Evolutionary conservation across 805 yeast genomes (phyloP).

Genomic region (Pichia eremophila): DNA sequence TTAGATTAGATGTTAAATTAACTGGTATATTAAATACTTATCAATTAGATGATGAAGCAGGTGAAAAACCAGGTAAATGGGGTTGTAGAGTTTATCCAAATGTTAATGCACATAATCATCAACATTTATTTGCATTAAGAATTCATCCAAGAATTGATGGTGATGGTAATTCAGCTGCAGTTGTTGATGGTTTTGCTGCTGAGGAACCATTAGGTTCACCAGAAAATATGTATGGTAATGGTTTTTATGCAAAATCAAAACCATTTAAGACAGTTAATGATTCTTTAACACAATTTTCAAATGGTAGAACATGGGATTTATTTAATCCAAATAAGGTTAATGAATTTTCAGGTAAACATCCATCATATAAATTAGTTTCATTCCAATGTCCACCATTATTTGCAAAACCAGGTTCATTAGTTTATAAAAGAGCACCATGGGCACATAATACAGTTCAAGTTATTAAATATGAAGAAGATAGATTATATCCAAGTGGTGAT

Average conservation of each 20-base stretch:
- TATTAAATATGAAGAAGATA: conserved; percentile 62
- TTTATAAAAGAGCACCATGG: conserved; percentile 78
- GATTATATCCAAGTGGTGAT: conserved; percentile 74
- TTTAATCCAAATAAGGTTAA: conserved; percentile 62
- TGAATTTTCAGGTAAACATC: conserved; percentile 65
- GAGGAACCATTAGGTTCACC: conserved; percentile 52
- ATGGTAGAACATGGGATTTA: conserved; percentile 69
- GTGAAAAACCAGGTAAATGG: conserved; percentile 64
- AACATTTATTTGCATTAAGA: conserved; percentile 72
- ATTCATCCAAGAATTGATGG: conserved; percentile 78
- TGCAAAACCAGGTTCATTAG: conserved; percentile 67
- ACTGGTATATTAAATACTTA: conserved; percentile 79
- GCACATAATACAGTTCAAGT: conserved; percentile 59
- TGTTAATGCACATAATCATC: conserved; percentile 80
- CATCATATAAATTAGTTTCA: conserved; percentile 68
- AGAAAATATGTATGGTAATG: conserved; percentile 75
- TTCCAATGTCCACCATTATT: conserved; percentile 64
- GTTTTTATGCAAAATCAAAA: conserved; percentile 55
- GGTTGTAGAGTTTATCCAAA: conserved; percentile 75
- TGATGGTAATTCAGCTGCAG: conserved; percentile 64
- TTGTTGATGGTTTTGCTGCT: conserved; percentile 53
- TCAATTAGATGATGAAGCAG: conserved; percentile 49
- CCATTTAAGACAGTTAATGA: conserved; percentile 61
- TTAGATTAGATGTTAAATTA: conserved; percentile 67
- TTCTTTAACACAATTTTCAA: conserved; percentile 53